phyloP scores from a whole-genome alignment of 148 eudicot genomes.

The Heliamphora exappendiculata region DNA sequence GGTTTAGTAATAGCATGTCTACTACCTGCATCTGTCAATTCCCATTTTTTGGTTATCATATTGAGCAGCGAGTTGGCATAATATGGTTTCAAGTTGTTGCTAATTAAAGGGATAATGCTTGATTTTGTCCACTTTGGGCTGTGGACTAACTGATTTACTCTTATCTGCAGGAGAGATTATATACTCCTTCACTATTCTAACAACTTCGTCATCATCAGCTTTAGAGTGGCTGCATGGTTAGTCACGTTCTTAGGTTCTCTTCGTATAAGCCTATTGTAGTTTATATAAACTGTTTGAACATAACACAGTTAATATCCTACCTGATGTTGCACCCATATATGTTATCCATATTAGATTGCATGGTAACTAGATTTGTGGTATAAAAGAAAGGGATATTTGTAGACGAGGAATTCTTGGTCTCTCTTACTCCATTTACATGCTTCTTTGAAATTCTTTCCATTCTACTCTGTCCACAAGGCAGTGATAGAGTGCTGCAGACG shows the following conservation, averaged over 20 bases:
- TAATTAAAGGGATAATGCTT: constrained; percentile 5
- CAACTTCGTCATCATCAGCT: constrained; percentile 78
- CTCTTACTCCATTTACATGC: background rate
- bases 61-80: background rate
- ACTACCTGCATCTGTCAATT: background rate
- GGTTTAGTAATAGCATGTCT: background rate
- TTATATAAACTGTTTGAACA: background rate
- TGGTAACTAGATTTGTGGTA: background rate
- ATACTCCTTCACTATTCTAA: constrained; percentile 80
- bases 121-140: background rate
- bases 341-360: background rate
- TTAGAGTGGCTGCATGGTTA: constrained; percentile 90
- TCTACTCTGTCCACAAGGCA: no score
- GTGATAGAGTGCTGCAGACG: no score
- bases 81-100: background rate
- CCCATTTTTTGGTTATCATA: background rate
- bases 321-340: background rate
- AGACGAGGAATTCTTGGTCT: background rate
- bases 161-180: constrained; percentile 61
- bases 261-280: background rate
- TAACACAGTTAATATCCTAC: background rate
- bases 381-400: background rate
- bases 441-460: background rate
- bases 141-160: background rate
- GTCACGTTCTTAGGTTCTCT: constrained; percentile 8